Evolutionary conservation across 192 early-diverging fungal species (phyloP), one percentile per base, ranked within the genome.

Genomic region (Coemansia sp.): DNA sequence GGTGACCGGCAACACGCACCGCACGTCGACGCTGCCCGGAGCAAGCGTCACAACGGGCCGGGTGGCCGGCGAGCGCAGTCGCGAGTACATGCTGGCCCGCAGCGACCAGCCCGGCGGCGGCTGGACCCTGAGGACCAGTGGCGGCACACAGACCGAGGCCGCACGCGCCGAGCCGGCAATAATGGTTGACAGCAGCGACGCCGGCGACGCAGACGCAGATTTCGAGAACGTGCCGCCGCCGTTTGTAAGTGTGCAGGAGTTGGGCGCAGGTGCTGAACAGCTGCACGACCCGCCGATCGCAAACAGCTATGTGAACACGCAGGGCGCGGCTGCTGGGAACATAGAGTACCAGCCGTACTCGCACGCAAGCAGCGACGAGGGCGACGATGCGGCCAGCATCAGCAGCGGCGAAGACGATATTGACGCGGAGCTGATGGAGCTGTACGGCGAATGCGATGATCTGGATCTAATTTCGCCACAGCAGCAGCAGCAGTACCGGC

Each of bases 1-100:
- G 40, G 81, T 83, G 27, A 76, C 66, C 5, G 81, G 81, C 1
- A 64, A 71, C 16, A 56, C 53, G 1, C 71, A 68, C 46, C 71
- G 67, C 2, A 44, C 44, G 21, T 62, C 64, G 5, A 5, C 61
- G 18, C 58, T 55, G 14, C 14, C 22, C 0, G 25, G 22, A n/a
- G 60, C 16, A 4, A 47, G 24, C 40, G 64, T 64, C 8, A 54
- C 74, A 6, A 79, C 86, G 6, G 71, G 78, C 0, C 83, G 94
- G 12, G 83, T 98, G 45, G 93, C 91, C 6, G 85, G 85, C 19
- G 93, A 97, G 70, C 70, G 94, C 18, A 86, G 85, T 35, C 80
- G 85, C 38, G 86, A 92, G 62, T 99, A 91, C 58, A 69, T 96
- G 24, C 62, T 99, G 40, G 78, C 94, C 18, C 94, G 95, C 60